Percentiles rank a stretch among this genome's conserved stretches.
Conservation (phyloP, 2,329 filamentous ascomycete genomes). For the Dothistroma septosporum region DNA sequence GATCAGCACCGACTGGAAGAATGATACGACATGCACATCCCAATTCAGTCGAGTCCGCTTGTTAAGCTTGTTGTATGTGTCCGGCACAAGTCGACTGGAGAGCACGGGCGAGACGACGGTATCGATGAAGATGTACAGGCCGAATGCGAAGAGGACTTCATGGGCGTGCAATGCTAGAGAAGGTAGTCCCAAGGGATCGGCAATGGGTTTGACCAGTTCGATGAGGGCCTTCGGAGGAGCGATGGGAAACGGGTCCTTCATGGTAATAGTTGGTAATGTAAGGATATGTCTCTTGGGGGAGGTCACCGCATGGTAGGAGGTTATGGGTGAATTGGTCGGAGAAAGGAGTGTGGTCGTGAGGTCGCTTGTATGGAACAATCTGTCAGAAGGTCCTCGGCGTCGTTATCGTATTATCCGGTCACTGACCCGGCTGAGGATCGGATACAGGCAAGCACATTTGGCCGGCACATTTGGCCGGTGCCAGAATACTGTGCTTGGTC, state of each 20-base stretch:
- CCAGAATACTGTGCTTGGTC: not conserved
- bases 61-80: constrained; percentile 60
- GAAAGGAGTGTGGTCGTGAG: not conserved
- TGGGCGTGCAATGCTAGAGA: constrained; percentile 73
- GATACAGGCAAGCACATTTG: not conserved
- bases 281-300: not conserved
- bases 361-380: not conserved
- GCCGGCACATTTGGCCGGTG: not conserved
- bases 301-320: constrained; percentile 15
- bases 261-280: constrained; percentile 34
- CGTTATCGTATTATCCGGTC: constrained; percentile 5
- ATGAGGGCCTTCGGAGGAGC: constrained; percentile 56
- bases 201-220: constrained; percentile 58
- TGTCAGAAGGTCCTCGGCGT: not conserved
- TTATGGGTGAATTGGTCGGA: not conserved
- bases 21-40: constrained; percentile 82
- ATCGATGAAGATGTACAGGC: constrained; percentile 66
- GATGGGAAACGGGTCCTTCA: constrained; percentile 69
- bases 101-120: constrained; percentile 63
- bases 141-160: constrained; percentile 64
- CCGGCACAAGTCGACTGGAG: constrained; percentile 59
- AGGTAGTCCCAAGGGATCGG: constrained; percentile 57
- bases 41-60: constrained; percentile 68
- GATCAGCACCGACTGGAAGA: constrained; percentile 71
- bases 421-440: not conserved